phyloP scores from a whole-genome alignment of 2,329 filamentous ascomycete species.

The Fusarium subtropicale region DNA sequence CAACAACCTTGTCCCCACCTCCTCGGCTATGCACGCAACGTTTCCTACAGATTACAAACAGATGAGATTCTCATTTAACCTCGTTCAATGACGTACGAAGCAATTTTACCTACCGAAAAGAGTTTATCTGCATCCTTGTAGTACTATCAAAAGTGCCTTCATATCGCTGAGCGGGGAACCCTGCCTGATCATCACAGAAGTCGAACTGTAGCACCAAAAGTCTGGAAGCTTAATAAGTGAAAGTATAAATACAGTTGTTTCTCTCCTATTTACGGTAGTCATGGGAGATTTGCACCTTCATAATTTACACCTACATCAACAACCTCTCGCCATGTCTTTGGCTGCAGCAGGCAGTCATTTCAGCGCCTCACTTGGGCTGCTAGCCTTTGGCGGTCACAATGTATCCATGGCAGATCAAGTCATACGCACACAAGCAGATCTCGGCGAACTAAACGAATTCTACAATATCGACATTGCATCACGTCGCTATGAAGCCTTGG shows the following conservation, averaged over 20 bases:
- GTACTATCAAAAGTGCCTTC: conserved; percentile 32
- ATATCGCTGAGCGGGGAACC: conserved; percentile 34
- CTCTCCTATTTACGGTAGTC: accelerated
- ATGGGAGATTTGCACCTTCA: not conserved
- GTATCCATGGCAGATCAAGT: conserved; percentile 31
- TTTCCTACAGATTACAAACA: not conserved
- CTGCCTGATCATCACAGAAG: conserved; percentile 14
- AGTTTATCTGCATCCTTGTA: conserved; percentile 25
- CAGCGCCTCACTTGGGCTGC: not conserved
- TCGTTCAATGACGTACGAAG: conserved; percentile 8
- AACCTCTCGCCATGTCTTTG: conserved; percentile 16
- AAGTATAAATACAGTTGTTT: not conserved
- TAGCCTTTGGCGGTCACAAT: conserved; percentile 9
- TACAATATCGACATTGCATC: conserved; percentile 30
- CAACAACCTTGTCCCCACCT: not conserved
- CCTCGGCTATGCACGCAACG: not conserved
- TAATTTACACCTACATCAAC: not conserved
- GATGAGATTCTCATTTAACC: not conserved
- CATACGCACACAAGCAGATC: conserved; percentile 30
- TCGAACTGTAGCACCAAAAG: not conserved
- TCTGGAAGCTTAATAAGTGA: not conserved
- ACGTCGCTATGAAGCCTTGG: conserved; percentile 12
- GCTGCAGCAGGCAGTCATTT: not conserved
- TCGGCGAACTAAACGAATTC: conserved; percentile 21
- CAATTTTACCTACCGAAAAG: conserved; percentile 28